Conservation (phyloP, 164 flowering plant species). For the Litsea cubeba region DNA sequence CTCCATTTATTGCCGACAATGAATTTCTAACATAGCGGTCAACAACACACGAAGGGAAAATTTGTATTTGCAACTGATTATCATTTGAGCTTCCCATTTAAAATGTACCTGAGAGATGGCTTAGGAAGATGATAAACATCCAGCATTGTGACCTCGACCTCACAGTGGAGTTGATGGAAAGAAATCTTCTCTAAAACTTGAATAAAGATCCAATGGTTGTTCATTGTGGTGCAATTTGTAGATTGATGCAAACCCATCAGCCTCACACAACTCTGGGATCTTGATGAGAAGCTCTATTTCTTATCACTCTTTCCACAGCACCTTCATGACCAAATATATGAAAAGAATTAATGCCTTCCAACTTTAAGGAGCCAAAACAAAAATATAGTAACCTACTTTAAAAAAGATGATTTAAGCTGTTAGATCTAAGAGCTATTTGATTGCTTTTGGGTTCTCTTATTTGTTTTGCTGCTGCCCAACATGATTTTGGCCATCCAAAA, state of each 20-base stretch:
- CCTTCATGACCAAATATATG: conserved; percentile 13
- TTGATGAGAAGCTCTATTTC: background rate
- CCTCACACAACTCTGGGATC: background rate
- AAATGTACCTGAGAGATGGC: background rate
- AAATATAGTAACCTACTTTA: background rate
- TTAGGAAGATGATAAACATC: background rate
- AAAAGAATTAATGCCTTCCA: conserved; percentile 1
- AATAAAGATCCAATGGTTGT: too few relatives aligned
- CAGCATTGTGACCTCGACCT: background rate
- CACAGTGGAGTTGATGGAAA: background rate
- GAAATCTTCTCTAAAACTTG: background rate
- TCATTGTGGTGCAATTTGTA: background rate
- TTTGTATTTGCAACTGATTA: background rate
- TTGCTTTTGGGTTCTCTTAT: too few relatives aligned
- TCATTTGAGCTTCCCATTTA: background rate
- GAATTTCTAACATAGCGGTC: background rate
- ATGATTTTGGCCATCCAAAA: too few relatives aligned
- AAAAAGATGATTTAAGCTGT: background rate
- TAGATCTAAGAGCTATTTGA: too few relatives aligned
- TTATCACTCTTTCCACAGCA: conserved; percentile 20
- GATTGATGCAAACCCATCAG: background rate
- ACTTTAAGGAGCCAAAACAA: background rate
- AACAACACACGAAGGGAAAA: background rate
- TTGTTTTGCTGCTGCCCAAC: too few relatives aligned
- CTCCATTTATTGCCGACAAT: background rate